A percentile compares a stretch with the other conserved stretches of the same genome.
Conservation (phyloP, 2,329 filamentous ascomycete species). For the Pseudodiploospora longispora region DNA sequence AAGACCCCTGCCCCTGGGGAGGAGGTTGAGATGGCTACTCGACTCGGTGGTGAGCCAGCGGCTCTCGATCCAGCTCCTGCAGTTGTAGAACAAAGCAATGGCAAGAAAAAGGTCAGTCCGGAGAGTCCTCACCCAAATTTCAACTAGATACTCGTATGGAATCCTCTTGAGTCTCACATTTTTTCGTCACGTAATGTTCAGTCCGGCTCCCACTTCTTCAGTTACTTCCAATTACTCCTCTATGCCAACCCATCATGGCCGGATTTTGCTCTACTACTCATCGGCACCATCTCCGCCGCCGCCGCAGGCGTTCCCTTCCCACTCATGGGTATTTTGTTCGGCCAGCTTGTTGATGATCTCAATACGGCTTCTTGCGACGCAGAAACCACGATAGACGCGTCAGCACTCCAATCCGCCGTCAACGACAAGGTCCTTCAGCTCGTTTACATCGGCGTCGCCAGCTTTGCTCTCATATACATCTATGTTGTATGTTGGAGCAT, state of each 20-base stretch:
- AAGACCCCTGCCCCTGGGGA: too few species aligned
- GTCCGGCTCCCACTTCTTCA: constrained; percentile 6
- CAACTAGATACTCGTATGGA: too few species aligned
- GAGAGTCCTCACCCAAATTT: too few species aligned
- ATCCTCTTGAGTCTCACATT: too few species aligned
- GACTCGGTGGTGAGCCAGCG: too few species aligned
- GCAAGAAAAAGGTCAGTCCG: too few species aligned
- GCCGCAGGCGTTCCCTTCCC: constrained; percentile 56
- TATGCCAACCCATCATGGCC: constrained; percentile 36
- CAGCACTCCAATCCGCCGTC: constrained; percentile 33
- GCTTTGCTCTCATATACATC: constrained; percentile 55
- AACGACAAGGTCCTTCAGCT: constrained; percentile 52
- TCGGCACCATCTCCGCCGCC: constrained; percentile 38
- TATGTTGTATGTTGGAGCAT: constrained; percentile 58
- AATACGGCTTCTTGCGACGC: constrained; percentile 47
- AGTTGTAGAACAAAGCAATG: too few species aligned
- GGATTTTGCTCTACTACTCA: constrained; percentile 33
- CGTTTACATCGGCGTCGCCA: constrained; percentile 55
- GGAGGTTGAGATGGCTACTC: too few species aligned
- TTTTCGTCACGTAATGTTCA: background rate
- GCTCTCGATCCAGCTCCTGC: too few species aligned
- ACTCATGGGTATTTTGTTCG: constrained; percentile 56
- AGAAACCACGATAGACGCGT: constrained; percentile 15
- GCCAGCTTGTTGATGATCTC: constrained; percentile 53
- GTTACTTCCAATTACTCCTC: constrained; percentile 36